Evolutionary conservation across 73 alveolate species (phyloP).

Genomic region (Durusdinium trenchii): DNA sequence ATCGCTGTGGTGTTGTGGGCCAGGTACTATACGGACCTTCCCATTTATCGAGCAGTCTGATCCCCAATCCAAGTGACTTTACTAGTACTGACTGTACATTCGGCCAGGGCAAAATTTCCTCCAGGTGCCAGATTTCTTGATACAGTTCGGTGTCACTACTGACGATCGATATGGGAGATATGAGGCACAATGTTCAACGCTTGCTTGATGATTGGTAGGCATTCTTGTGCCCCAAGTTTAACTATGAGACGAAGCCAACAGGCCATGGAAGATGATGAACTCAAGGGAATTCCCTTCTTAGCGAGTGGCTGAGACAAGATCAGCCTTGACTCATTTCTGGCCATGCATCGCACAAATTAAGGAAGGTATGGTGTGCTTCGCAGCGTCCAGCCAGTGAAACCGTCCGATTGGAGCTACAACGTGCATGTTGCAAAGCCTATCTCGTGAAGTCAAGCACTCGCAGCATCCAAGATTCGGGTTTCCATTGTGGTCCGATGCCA

Average conservation of each 20-base stretch:
- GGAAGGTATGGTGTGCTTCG: constrained; percentile 89
- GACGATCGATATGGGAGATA: constrained; percentile 58
- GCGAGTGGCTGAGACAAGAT: not conserved
- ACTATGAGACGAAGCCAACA: not conserved
- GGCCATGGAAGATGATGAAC: constrained; percentile 85
- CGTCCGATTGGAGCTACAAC: not conserved
- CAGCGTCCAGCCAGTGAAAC: constrained; percentile 35
- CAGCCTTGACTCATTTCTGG: not conserved
- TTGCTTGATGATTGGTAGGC: not conserved
- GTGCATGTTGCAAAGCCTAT: no score
- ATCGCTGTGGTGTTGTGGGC: no score
- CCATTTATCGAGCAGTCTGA: constrained; percentile 55
- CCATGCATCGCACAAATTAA: not conserved
- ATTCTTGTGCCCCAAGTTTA: not conserved
- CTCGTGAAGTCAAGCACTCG: not conserved
- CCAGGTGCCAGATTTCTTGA: constrained; percentile 58
- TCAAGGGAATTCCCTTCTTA: constrained; percentile 45
- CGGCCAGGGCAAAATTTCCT: not conserved
- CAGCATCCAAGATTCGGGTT: not conserved
- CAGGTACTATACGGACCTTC: constrained; percentile 88
- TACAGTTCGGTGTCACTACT: constrained; percentile 84
- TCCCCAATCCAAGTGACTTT: not conserved
- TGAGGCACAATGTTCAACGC: not conserved
- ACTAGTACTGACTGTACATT: not conserved
- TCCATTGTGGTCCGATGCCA: no score